Evolutionary conservation across 768 basidiomycete genomes (phyloP).

Genomic region (Lanmaoa rubissima): DNA sequence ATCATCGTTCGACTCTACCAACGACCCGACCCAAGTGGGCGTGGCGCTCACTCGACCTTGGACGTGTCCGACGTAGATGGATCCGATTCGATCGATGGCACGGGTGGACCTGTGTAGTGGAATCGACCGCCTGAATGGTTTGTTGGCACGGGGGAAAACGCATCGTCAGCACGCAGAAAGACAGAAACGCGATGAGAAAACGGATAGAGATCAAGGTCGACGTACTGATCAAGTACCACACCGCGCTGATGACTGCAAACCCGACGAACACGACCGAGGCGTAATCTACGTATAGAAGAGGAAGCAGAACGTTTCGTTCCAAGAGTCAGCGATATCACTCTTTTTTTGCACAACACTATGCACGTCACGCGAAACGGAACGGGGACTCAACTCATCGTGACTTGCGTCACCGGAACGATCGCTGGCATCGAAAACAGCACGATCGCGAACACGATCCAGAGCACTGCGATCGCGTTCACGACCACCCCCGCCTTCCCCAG

Average conservation of each 20-base stretch:
- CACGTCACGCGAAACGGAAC: neutral
- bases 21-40: neutral
- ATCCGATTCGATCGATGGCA: slow-evolving; percentile 20
- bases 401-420: slow-evolving; percentile 50
- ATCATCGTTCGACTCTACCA: too few relatives aligned
- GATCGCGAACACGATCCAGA: slow-evolving; percentile 62
- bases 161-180: neutral
- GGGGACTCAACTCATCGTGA: slow-evolving; percentile 43
- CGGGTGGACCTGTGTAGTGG: slow-evolving; percentile 45
- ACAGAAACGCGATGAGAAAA: too few relatives aligned
- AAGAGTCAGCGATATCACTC: neutral
- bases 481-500: slow-evolving; percentile 45
- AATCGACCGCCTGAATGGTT: slow-evolving; percentile 39
- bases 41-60: slow-evolving; percentile 9
- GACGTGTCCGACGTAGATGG: neutral
- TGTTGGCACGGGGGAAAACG: neutral
- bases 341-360: neutral
- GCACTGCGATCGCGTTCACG: slow-evolving; percentile 51
- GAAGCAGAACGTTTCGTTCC: too few relatives aligned
- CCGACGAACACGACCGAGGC: slow-evolving; percentile 67
- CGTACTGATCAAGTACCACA: slow-evolving; percentile 61
- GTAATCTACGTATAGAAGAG: slow-evolving; percentile 45
- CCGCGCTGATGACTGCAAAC: slow-evolving; percentile 53
- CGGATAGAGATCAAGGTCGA: slow-evolving; percentile 4
- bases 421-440: slow-evolving; percentile 71